A percentile compares a stretch with the other conserved stretches of the same genome.
Conservation (phyloP, 2,329 filamentous ascomycete genomes). For the Ophiostoma montium region DNA sequence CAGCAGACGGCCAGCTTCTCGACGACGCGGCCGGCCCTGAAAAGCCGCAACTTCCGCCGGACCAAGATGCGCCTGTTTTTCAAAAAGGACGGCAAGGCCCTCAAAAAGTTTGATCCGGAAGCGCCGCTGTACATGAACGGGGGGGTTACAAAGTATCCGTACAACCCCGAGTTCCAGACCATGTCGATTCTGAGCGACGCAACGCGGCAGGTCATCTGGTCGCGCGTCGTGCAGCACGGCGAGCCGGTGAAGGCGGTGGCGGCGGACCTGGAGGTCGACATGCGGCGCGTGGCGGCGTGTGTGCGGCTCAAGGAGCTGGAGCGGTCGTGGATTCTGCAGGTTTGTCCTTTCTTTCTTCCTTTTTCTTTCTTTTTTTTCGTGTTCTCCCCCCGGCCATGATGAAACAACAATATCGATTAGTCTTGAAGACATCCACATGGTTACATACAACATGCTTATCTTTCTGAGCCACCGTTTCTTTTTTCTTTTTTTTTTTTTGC, state of each 20-base stretch:
- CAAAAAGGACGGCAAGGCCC: not conserved
- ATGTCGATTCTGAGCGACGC: slow-evolving; percentile 60
- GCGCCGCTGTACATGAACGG: not conserved
- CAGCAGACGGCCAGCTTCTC: not conserved
- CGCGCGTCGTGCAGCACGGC: slow-evolving; percentile 48
- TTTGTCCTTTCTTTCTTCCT: slow-evolving; percentile 34
- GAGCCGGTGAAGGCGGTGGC: slow-evolving; percentile 63
- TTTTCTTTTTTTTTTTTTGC: slow-evolving; percentile 5
- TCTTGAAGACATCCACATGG: slow-evolving; percentile 94
- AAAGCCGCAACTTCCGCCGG: not conserved
- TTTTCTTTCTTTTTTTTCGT: slow-evolving; percentile 2
- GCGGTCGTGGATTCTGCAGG: slow-evolving; percentile 60
- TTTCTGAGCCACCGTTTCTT: slow-evolving; percentile 42
- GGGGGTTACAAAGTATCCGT: slow-evolving; percentile 39
- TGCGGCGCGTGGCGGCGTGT: slow-evolving; percentile 72
- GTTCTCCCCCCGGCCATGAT: slow-evolving; percentile 29
- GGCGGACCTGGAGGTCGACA: slow-evolving; percentile 62
- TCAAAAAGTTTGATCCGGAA: not conserved
- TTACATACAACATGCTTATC: slow-evolving; percentile 52
- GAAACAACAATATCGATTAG: slow-evolving; percentile 73
- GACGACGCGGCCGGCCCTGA: not conserved
- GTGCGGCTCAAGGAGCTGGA: slow-evolving; percentile 77
- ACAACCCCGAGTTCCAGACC: slow-evolving; percentile 57
- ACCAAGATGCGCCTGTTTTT: not conserved
- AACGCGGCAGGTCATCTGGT: slow-evolving; percentile 60